These are phyloP conservation scores for Beta macrorhiza DNA, from an alignment of 179 eudicot genomes.

Conservation along the genomic window DNA sequence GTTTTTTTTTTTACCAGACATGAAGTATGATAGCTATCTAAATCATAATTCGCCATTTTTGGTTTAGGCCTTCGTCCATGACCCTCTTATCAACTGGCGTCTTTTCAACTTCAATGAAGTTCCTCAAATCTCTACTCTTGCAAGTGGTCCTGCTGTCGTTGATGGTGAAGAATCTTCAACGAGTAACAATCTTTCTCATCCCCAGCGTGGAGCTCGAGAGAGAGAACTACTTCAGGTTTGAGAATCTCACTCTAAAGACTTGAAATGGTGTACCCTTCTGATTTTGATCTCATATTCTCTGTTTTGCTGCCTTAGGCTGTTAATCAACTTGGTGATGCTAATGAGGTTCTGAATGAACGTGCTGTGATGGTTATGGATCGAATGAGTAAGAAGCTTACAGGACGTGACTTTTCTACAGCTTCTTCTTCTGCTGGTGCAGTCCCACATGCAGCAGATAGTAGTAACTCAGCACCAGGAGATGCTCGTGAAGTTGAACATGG, in stretches of 20 bases:
- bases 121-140: conserved; percentile 71
- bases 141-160: conserved; percentile 57
- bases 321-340: conserved; percentile 93
- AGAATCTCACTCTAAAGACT: background rate
- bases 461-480: conserved; percentile 57
- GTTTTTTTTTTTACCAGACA: background rate
- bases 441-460: conserved; percentile 60
- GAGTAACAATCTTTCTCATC: conserved; percentile 67
- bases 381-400: conserved; percentile 96
- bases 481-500: conserved; percentile 90
- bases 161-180: conserved; percentile 63
- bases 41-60: conserved; percentile 14
- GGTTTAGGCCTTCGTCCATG: conserved; percentile 93
- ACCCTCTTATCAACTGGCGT: conserved; percentile 97
- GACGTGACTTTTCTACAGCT: conserved; percentile 77
- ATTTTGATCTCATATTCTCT: conserved; percentile 15
- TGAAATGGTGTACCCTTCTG: background rate
- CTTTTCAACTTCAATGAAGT: conserved; percentile 97
- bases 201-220: conserved; percentile 91
- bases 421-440: conserved; percentile 50
- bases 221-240: conserved; percentile 90
- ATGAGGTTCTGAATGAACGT: conserved; percentile 92
- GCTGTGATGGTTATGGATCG: conserved; percentile 97
- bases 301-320: conserved; percentile 56
- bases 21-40: conserved; percentile 1